Evolutionary conservation across 2,329 filamentous ascomycete genomes (phyloP).

Genomic region (Tolypocladium ophioglossoides): DNA sequence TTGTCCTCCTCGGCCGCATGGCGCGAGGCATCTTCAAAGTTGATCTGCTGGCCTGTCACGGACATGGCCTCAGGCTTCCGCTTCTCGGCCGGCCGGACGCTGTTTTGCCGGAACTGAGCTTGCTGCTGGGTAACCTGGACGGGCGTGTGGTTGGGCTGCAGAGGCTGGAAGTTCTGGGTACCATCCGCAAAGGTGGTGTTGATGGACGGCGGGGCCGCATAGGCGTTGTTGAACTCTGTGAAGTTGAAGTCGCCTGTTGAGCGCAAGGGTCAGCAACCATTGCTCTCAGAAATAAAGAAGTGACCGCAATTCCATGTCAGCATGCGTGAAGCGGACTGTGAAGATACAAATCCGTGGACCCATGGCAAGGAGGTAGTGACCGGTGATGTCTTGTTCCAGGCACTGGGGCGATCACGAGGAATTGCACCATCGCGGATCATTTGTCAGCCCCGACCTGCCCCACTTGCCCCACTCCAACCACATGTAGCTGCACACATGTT

Average conservation of each 20-base stretch:
- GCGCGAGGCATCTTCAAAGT: slow-evolving; percentile 61
- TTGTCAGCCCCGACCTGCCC: slow-evolving; percentile 26
- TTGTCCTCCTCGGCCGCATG: slow-evolving; percentile 81
- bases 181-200: slow-evolving; percentile 25
- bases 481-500: too few relatives aligned
- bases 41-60: slow-evolving; percentile 33
- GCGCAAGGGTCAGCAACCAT: slow-evolving; percentile 12
- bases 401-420: slow-evolving; percentile 40
- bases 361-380: neutral
- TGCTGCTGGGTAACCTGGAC: slow-evolving; percentile 27
- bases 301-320: neutral
- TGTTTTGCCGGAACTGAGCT: slow-evolving; percentile 19
- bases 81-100: slow-evolving; percentile 29
- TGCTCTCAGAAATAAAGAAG: neutral
- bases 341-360: neutral
- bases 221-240: slow-evolving; percentile 41
- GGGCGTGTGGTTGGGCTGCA: slow-evolving; percentile 41
- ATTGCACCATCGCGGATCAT: slow-evolving; percentile 48
- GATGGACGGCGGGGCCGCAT: slow-evolving; percentile 38
- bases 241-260: slow-evolving; percentile 50
- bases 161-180: slow-evolving; percentile 33
- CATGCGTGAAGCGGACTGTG: neutral
- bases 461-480: slow-evolving; percentile 13
- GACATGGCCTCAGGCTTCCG: slow-evolving; percentile 32
- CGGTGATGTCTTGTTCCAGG: neutral